Base-by-base conservation (phyloP, 345 rosid species). In the Pistacia vera region DNA sequence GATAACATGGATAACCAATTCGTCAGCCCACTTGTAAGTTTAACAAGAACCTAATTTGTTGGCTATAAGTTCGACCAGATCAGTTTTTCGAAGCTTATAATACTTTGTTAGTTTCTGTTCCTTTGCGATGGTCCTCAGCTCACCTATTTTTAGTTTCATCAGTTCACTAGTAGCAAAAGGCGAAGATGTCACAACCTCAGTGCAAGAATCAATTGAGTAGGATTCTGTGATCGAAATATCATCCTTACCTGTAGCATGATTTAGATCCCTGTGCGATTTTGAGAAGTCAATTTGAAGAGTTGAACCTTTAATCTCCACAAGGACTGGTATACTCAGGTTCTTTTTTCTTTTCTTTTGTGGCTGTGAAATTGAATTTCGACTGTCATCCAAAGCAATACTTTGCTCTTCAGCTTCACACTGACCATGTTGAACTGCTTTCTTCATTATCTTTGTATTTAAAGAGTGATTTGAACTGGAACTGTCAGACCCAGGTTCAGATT, bases 91-190 rank as follows among this genome's bases (percentile, higher is more conserved):
- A 11, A 91, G 88, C 82, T 81, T 83, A 46, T 79, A 73, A 80
- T 86, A 91, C 68, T 74, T 78, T 11, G 74, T 75, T 46, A 91
- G 57, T 71, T 86, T 88, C 72, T 76, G 71, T 56, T 68, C 77
- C 80, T 83, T 91, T 5, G 91, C 96, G 62, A 89, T 84, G 82
- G 80, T 81, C 79, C 72, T 86, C 75, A 91, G 81, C 46, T 91
- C 89, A 49, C 61, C 61, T 57, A 89, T 46, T 73, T 74, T 88
- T 90, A 87, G 49, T 46, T 79, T 74, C 80, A 75, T 68, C 89
- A 91, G 72, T 52, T 72, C 78, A 76, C 52, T 67, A 77, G 22
- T 22, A 9, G 83, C 60, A 68, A 70, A 71, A 35, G 70, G 20
- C 49, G 11, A 8, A 28, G 75, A 49, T 20, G 54, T 52, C 70